Evolutionary conservation across 169 alveolate species (phyloP), one percentile per base, ranked within the genome.

Genomic region (Babesia ovis): DNA sequence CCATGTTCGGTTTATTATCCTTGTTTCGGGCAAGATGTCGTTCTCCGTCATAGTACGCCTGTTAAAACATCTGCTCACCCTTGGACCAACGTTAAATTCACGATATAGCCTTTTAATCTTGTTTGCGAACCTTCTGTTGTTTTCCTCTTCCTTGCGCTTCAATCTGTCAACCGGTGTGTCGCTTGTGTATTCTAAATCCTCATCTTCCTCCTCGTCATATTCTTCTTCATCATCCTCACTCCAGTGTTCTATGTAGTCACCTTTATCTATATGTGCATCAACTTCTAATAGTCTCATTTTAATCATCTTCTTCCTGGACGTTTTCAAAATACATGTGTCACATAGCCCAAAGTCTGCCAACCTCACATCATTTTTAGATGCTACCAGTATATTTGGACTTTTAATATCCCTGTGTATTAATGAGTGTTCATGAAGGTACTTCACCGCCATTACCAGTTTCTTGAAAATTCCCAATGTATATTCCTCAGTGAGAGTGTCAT

Each of bases 381-480:
- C 89, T 48, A 85, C 42, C 67, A 87, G 64, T 27, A 89, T 84
- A 70, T 86, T 89, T 79, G 84, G 93, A 22, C 92, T 91, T 42
- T 89, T 89, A 70, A 84, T 72, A 58, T 83, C 94, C 54, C 93
- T 79, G 77, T 85, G 86, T 43, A 89, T 85, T 34, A 86, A 75
- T 43, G 72, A 67, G 55, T 84, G 72, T 27, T 84, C 69, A 75
- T 86, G 93, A 31, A 90, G 68, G 48, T 85, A 89, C 48, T 79
- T 81, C 53, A 85, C 69, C 16, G 91, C 93, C 61, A 73, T 56
- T 8, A 81, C 75, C 27, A 89, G 58, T 74, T 86, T 61, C 31
- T 41, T 61, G 71, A 61, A 61, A 22, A 61, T 3, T 32, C 23
- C 29, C 16, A 41, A 56, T 79, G 20, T 64, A 45, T 61, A 61